phyloP scores from a whole-genome alignment of 192 early-diverging fungal species.

The Jimgerdemannia lactiflua region DNA sequence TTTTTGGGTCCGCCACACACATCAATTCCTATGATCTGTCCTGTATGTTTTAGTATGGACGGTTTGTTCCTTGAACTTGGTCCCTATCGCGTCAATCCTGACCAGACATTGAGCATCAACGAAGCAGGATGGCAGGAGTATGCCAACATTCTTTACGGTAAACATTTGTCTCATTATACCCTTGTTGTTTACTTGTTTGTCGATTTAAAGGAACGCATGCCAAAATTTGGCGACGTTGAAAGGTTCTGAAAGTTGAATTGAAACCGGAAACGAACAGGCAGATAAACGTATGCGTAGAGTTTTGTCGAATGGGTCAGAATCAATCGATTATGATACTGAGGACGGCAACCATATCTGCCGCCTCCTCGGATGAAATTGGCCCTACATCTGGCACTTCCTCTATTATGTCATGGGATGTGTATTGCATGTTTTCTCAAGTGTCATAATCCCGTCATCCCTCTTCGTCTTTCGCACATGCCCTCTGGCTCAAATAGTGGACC shows the following conservation, averaged over 20 bases:
- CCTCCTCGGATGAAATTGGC: too few species aligned
- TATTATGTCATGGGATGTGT: too few species aligned
- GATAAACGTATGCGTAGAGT: too few species aligned
- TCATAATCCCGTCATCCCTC: too few species aligned
- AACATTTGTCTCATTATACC: background rate
- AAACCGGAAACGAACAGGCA: too few species aligned
- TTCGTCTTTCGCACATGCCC: too few species aligned
- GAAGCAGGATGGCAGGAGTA: constrained; percentile 54
- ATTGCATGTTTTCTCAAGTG: too few species aligned
- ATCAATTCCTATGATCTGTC: constrained; percentile 1
- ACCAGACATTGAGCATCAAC: constrained; percentile 36
- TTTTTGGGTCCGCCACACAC: background rate
- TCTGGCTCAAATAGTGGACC: constrained; percentile 44
- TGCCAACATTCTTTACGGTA: constrained; percentile 59
- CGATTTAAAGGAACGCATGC: background rate
- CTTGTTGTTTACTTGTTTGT: background rate
- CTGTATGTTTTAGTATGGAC: constrained; percentile 44
- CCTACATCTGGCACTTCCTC: too few species aligned
- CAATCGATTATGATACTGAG: too few species aligned
- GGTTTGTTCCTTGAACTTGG: constrained; percentile 63
- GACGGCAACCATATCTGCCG: too few species aligned
- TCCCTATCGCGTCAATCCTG: constrained; percentile 43
- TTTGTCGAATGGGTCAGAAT: too few species aligned
- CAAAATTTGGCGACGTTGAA: background rate
- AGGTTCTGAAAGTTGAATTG: background rate